Base-by-base conservation (phyloP, 371 early-diverging fungal genomes). In the Apophysomyces trapeziformis region DNA sequence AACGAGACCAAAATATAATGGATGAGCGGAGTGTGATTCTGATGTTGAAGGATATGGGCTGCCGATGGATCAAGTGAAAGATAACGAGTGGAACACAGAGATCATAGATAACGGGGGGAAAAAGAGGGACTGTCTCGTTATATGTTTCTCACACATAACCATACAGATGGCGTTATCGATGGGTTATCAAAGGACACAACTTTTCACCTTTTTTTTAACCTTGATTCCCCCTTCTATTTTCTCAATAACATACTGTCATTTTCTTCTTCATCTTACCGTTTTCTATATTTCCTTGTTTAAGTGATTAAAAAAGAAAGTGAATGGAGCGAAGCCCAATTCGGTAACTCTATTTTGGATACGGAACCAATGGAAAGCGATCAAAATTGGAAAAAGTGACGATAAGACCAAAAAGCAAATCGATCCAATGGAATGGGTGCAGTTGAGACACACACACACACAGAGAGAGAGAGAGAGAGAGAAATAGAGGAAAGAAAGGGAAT, bases 1-100 rank as follows among this genome's bases (percentile, higher is more conserved):
- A 39, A 21, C 47, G 39, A 59, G 50, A 6, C 13, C 56, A 66
- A 56, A 59, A 44, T 59, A 59, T 36, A 59, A 38, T 46, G 60
- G 38, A 38, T 59, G n/a, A 7, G 60, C 60, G 43, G 38, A 38
- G 38, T 58, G 14, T 50, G n/a, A 50, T 9, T 18, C 21, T 50
- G 16, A 11, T 9, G n/a, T 12, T 50, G 54, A 9, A 16, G 54
- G 32, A 26, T 26, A 26, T 2, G 32, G 32, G 32, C 32, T 26
- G 32, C 32, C 54, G 54, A 50, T 50, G 54, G 54, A 50, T 50
- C 54, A 50, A 50, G 54, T 9, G n/a, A 8, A 50, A 50, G 54
- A 50, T 50, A 50, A 50, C 54, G 54, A 50, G 54, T 50, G 54
- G 54, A 50, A 50, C 16, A 18, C 16, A 50, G 21, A 18, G 54